phyloP scores from a whole-genome alignment of 352 stramenopile species.

The Peronospora belbahrii region DNA sequence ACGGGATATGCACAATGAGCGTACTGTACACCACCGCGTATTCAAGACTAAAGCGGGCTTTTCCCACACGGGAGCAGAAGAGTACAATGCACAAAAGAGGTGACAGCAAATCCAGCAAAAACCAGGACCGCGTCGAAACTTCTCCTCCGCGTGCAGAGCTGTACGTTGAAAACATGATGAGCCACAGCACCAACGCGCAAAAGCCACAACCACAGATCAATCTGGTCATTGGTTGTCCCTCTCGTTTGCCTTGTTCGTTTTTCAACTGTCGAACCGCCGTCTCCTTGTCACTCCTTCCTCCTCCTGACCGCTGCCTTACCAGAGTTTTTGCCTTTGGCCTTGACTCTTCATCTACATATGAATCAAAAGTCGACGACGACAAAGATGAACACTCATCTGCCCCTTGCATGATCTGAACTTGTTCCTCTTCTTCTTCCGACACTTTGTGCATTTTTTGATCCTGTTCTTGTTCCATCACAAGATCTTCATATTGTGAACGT shows the following conservation, averaged over 20 bases:
- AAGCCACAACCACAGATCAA: constrained; percentile 38
- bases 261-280: neutral
- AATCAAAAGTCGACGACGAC: neutral
- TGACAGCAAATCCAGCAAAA: constrained; percentile 54
- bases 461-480: constrained; percentile 29
- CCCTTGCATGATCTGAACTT: neutral
- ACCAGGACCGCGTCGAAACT: constrained; percentile 38
- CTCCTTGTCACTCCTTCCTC: neutral
- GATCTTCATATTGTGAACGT: constrained; percentile 42
- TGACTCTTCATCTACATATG: neutral
- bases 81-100: constrained; percentile 52
- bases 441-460: constrained; percentile 10
- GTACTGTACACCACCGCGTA: constrained; percentile 66
- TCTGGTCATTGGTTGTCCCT: constrained; percentile 19
- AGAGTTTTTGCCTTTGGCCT: neutral
- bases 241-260: constrained; percentile 10
- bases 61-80: constrained; percentile 35
- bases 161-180: constrained; percentile 70
- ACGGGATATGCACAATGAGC: constrained; percentile 66
- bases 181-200: constrained; percentile 40
- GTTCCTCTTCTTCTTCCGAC: constrained; percentile 13
- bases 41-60: constrained; percentile 47
- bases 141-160: constrained; percentile 25
- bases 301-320: constrained; percentile 8
- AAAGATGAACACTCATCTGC: neutral